Base-by-base conservation (phyloP, 768 basidiomycete species). In the Trametes meyenii region DNA sequence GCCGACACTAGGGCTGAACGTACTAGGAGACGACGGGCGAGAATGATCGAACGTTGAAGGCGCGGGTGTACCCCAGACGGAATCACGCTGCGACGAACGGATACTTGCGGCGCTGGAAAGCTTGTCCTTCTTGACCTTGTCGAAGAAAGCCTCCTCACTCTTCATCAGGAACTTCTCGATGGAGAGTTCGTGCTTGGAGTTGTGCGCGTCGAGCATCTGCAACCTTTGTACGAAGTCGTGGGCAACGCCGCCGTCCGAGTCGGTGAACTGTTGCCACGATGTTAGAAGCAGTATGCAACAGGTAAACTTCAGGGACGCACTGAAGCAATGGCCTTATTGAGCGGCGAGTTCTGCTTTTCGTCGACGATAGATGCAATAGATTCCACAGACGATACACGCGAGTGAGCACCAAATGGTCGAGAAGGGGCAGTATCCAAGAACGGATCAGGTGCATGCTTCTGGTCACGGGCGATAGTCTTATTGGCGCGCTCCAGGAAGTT, bases 141-240 rank as follows among this genome's bases (percentile, higher is more conserved):
- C 88, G 75, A 96, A 96, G 85, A 94, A 97, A 0, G 86, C 86
- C 70, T 95, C 93, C 76, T 97, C 95, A 65, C 90, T 94, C 79
- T 96, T 96, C 64, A 86, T 79, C 65, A 97, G 76, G 81, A 80
- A 97, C 73, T 90, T 90, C 73, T 96, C 95, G 66, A 97, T 97
- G 35, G 93, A 96, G 24, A 97, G 73, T 66, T 96, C 94, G 55
- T 86, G 84, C 76, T 94, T 92, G 5, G 95, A 95, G 72, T 96
- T 97, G 58, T 93, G 90, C 0, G 94, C 80, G 45, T 83, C 87
- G 60, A 96, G 82, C 58, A 71, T 71, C 70, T 93, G 89, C 42
- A 97, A 76, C 72, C 90, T 94, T 68, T 90, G 86, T 10, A 94
- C 91, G 74, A 96, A 97, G 58, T 92, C 88, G 38, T 88, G 84